A percentile compares a stretch with the other conserved stretches of the same genome.
Conservation (phyloP, 163 green algal genomes). For the Scenedesmus sp. region DNA sequence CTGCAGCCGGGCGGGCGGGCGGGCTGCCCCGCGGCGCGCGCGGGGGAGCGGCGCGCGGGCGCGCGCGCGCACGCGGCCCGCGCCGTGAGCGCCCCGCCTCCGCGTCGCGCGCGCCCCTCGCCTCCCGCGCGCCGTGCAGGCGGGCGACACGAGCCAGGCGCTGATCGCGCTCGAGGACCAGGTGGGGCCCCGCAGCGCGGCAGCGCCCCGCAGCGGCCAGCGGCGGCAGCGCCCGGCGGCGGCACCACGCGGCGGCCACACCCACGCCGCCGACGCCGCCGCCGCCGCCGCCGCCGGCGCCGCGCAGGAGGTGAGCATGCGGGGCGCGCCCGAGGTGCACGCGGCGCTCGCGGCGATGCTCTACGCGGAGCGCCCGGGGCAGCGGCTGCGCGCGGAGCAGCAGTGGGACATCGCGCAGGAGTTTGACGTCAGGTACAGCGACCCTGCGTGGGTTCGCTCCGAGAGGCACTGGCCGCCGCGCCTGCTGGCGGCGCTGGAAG, state of each 20-base stretch:
- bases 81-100: no score
- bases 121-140: no score
- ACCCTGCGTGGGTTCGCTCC: conserved; percentile 60
- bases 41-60: no score
- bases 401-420: conserved; percentile 73
- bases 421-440: conserved; percentile 70
- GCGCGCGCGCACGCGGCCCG: no score
- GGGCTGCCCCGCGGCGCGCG: background rate
- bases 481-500: conserved; percentile 64
- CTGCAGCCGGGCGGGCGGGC: background rate
- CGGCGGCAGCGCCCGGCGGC: no score
- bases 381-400: conserved; percentile 65
- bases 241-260: no score
- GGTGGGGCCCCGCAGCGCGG: no score
- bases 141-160: background rate
- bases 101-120: no score
- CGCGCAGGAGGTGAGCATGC: conserved; percentile 32
- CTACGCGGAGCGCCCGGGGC: conserved; percentile 64
- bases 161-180: conserved; percentile 18
- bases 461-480: conserved; percentile 73
- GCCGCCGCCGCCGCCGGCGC: no score
- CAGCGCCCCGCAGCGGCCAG: no score
- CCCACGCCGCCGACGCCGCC: no score
- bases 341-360: conserved; percentile 63
- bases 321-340: conserved; percentile 60